These are phyloP conservation scores for Zostera marina DNA, from an alignment of 116 monocot species.

Conservation along the genomic window DNA sequence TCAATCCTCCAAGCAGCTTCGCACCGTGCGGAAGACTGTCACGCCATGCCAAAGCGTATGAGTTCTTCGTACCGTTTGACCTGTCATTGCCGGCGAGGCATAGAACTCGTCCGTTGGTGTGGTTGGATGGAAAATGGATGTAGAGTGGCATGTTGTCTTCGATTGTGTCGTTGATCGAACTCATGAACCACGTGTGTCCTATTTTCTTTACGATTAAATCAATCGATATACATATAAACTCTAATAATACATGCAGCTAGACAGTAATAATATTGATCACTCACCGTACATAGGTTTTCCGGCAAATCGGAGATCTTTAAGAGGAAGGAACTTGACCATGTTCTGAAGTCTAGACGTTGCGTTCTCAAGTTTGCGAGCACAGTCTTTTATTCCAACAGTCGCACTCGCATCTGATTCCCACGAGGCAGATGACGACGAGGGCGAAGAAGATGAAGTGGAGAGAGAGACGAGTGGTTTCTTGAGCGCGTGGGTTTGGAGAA, in stretches of 20 bases:
- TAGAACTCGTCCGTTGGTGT: conserved; percentile 23
- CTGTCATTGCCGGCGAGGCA: conserved; percentile 36
- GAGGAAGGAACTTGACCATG: conserved; percentile 40
- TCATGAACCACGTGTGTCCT: conserved; percentile 59
- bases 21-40: conserved; percentile 36
- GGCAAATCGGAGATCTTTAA: conserved; percentile 33
- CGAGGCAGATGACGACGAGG: not conserved
- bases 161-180: conserved; percentile 44
- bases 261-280: not conserved
- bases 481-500: too few relatives aligned
- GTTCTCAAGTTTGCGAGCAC: conserved; percentile 1
- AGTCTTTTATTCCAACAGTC: not conserved
- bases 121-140: conserved; percentile 51
- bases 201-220: too few relatives aligned
- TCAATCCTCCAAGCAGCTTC: conserved; percentile 31
- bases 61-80: conserved; percentile 35
- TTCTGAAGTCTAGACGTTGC: conserved; percentile 11
- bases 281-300: conserved; percentile 11
- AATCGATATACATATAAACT: not conserved
- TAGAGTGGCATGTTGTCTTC: conserved; percentile 30
- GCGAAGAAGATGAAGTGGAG: not conserved
- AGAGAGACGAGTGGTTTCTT: too few relatives aligned
- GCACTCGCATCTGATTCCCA: too few relatives aligned
- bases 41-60: conserved; percentile 31
- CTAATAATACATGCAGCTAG: not conserved